A percentile compares a stretch with the other conserved stretches of the same genome.
phyloP scores from a whole-genome alignment of 371 early-diverging fungal species.

The Mortierella sp. region DNA sequence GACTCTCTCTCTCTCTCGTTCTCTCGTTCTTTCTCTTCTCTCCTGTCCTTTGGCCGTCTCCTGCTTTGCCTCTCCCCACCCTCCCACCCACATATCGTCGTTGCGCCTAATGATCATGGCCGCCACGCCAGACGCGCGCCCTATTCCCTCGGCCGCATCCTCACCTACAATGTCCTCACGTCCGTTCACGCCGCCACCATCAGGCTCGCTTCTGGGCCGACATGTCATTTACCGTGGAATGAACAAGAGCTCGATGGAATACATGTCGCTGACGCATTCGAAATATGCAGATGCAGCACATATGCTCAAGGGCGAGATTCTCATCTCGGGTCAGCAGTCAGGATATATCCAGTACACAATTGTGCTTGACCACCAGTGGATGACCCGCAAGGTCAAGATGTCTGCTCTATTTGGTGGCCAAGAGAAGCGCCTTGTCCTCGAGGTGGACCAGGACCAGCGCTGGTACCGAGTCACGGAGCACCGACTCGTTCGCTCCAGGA shows the following conservation, averaged over 20 bases:
- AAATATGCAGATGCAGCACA: conserved; percentile 33
- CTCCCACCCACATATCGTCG: background rate
- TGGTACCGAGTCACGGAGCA: conserved; percentile 44
- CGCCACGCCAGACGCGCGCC: conserved; percentile 6
- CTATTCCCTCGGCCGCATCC: conserved; percentile 1
- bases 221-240: conserved; percentile 46
- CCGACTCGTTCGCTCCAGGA: conserved; percentile 33
- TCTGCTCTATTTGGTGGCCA: conserved; percentile 31
- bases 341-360: conserved; percentile 47
- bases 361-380: conserved; percentile 44
- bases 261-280: conserved; percentile 45
- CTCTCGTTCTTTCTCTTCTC: background rate
- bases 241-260: conserved; percentile 44
- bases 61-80: background rate
- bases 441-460: conserved; percentile 44
- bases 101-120: conserved; percentile 25
- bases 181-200: conserved; percentile 23
- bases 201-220: conserved; percentile 36
- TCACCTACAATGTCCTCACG: conserved; percentile 33
- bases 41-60: background rate
- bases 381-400: conserved; percentile 41
- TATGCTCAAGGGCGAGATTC: conserved; percentile 39
- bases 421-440: conserved; percentile 36
- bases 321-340: conserved; percentile 30
- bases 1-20: background rate